Evolutionary conservation across 31 red algal genomes (phyloP).

Genomic region (Odonthalia washingtoniensis): DNA sequence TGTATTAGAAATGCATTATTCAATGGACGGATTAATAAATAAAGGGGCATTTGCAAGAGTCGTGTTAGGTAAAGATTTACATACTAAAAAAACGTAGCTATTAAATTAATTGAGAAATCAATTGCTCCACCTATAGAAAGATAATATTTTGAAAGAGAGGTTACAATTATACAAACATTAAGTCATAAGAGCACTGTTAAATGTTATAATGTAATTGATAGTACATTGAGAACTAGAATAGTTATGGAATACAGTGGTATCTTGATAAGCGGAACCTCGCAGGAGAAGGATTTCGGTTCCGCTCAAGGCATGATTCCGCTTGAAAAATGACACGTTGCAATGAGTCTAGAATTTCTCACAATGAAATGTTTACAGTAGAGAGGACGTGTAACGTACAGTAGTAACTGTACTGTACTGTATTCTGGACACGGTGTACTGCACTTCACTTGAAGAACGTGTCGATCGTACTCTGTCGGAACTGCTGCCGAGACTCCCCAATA

Average conservation of each 20-base stretch:
- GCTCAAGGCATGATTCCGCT: no score
- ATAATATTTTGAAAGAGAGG: slow-evolving; percentile 70
- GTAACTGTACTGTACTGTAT: no score
- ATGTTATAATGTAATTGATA: slow-evolving; percentile 91
- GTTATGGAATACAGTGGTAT: slow-evolving; percentile 92
- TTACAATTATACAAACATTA: slow-evolving; percentile 73
- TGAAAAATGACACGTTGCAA: no score
- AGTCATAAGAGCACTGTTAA: slow-evolving; percentile 80
- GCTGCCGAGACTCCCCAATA: no score
- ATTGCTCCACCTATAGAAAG: slow-evolving; percentile 57
- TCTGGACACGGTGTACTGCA: no score
- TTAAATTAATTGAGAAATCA: slow-evolving; percentile 91
- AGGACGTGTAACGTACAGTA: no score
- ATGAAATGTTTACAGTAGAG: no score
- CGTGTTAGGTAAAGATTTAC: slow-evolving; percentile 71
- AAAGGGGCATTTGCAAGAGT: slow-evolving; percentile 88
- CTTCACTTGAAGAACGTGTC: no score
- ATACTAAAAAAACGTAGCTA: slow-evolving; percentile 73
- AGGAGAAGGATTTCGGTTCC: no score
- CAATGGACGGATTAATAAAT: slow-evolving; percentile 65
- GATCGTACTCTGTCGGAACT: no score
- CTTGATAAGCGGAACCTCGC: no score
- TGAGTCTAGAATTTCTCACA: no score
- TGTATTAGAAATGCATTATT: slow-evolving; percentile 67
- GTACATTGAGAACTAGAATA: slow-evolving; percentile 68